Evolutionary conservation across 352 stramenopile genomes (phyloP).

Genomic region (Phytophthora rubi): DNA sequence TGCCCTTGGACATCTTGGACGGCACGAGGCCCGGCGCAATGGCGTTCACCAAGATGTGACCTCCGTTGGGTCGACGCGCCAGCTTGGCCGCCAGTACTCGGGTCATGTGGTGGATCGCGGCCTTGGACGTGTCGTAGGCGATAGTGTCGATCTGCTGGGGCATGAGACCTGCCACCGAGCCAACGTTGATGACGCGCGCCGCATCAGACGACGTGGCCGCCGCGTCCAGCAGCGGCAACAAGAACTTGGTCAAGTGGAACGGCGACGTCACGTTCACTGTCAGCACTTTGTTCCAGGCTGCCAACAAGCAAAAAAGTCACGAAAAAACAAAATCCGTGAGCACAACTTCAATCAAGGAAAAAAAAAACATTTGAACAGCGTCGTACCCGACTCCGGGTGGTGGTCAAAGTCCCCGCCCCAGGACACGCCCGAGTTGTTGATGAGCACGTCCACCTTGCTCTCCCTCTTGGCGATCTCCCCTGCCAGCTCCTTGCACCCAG

Average conservation of each 20-base stretch:
- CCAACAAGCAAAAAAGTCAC: slow-evolving; percentile 59
- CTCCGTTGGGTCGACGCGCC: slow-evolving; percentile 70
- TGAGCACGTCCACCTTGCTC: slow-evolving; percentile 89
- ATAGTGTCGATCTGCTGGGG: slow-evolving; percentile 90
- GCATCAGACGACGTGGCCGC: slow-evolving; percentile 55
- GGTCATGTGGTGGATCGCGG: slow-evolving; percentile 95
- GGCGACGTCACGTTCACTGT: slow-evolving; percentile 95
- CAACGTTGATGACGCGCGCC: slow-evolving; percentile 80
- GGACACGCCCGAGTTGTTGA: slow-evolving; percentile 93
- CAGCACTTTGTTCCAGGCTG: slow-evolving; percentile 94
- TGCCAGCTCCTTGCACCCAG: slow-evolving; percentile 53
- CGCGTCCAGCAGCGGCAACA: slow-evolving; percentile 90
- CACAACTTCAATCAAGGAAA: slow-evolving; percentile 71
- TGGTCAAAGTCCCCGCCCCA: slow-evolving; percentile 58
- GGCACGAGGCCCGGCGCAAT: slow-evolving; percentile 94
- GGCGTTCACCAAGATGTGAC: slow-evolving; percentile 95
- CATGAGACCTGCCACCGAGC: slow-evolving; percentile 79
- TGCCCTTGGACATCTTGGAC: slow-evolving; percentile 90
- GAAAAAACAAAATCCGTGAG: slow-evolving; percentile 46
- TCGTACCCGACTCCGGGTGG: slow-evolving; percentile 32
- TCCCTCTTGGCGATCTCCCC: slow-evolving; percentile 79
- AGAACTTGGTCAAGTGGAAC: slow-evolving; percentile 93
- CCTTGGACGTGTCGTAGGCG: slow-evolving; percentile 96
- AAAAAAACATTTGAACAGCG: neutral
- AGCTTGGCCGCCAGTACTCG: slow-evolving; percentile 93